Evolutionary conservation across 2,329 filamentous ascomycete genomes (phyloP), one percentile per base, ranked within the genome.

Genomic region (Sporothrix luriei): DNA sequence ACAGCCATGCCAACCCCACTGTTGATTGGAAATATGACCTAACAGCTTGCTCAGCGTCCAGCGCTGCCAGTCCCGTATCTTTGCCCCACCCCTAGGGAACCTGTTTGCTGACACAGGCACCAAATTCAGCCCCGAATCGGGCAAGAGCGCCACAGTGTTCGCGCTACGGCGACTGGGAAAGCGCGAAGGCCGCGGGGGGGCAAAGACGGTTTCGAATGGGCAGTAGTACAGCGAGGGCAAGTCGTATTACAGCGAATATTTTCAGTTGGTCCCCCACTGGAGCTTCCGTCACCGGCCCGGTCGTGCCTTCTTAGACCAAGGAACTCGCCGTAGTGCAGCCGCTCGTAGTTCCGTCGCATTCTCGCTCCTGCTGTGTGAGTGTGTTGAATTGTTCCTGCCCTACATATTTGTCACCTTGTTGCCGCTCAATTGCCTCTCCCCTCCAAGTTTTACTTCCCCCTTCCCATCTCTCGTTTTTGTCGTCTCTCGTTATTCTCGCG

Each of bases 211-310:
- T 21, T 13, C 40, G 5, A 49, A 52, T 52, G 62, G 29, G 62
- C 24, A 54, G 51, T 51, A 51, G 13, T 62, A 48, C 59, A 46
- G 59, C 29, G 55, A 43, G n/a, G 14, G 49, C 21, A 57, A n/a
- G 52, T 11, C 52, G 52, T 19, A 57, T 57, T 29, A 9, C 55
- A 61, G 40, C 57, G 57, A 62, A n/a, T 10, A 46, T 66, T 66
- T 54, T 52, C 62, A 52, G 13, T 16, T 14, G 24, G 33, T 7
- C 9, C 33, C 19, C 62, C 26, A 19, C 11, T 16, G 29, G 24
- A 48, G 40, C 40, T 65, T 46, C 62, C 49, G 29, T 21, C 49
- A 38, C 43, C 62, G 62, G 62, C 19, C 62, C 62, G 62, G 62
- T 38, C 62, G 62, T 51, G 62, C 62, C 62, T 65, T 21, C 62